These are phyloP conservation scores for Russula emetica DNA, from an alignment of 768 basidiomycete genomes.

Conservation along the genomic window DNA sequence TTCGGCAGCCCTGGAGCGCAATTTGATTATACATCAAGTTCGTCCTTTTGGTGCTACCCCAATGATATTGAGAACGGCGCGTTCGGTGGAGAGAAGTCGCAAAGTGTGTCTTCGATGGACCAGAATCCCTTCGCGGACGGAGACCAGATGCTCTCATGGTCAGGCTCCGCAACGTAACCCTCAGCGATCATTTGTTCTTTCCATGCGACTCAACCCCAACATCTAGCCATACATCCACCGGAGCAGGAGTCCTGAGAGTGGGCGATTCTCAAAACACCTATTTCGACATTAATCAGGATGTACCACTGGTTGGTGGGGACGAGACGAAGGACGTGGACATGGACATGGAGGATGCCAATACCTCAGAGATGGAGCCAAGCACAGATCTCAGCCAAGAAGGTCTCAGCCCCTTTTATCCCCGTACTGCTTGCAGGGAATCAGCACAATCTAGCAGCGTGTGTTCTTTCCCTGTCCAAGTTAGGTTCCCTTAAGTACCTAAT, in stretches of 20 bases:
- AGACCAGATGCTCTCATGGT: not conserved
- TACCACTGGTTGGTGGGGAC: not conserved
- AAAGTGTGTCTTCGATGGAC: not conserved
- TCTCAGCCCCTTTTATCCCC: not conserved
- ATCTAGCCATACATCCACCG: not conserved
- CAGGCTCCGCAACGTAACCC: not conserved
- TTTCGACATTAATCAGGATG: not conserved
- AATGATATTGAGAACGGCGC: not conserved
- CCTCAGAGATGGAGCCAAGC: not conserved
- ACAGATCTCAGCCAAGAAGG: not conserved
- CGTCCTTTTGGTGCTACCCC: not conserved
- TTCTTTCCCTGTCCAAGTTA: not conserved
- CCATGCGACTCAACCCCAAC: not conserved
- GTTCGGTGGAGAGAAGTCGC: not conserved
- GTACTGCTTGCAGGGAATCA: not conserved
- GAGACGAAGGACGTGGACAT: not conserved
- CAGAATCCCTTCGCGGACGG: not conserved
- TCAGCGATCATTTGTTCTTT: not conserved
- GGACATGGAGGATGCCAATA: not conserved
- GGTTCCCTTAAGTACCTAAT: not conserved
- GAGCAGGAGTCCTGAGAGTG: no score
- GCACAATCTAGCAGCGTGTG: not conserved
- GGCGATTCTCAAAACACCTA: not conserved
- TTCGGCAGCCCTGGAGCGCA: not conserved
- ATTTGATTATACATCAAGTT: conserved; percentile 1